Evolutionary conservation across 306 rosid species (phyloP), one percentile per base, ranked within the genome.

Genomic region (Quillaja saponaria): DNA sequence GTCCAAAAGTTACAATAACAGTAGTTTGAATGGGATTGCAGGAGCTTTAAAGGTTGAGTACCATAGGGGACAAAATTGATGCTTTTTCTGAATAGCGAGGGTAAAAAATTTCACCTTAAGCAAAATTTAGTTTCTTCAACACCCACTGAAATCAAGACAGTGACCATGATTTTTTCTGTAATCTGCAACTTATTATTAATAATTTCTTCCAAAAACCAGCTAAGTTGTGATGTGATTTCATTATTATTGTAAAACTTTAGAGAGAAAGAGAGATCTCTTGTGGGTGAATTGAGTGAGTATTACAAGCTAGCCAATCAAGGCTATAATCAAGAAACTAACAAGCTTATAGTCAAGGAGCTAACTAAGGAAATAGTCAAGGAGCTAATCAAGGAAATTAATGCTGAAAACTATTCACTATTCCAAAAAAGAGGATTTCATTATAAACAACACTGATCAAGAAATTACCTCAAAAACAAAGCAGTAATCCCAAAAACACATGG

Each of bases 401-500:
- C n/a, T n/a, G n/a, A n/a, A n/a, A n/a, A n/a, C n/a, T n/a, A n/a
- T n/a, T n/a, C n/a, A n/a, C n/a, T n/a, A n/a, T n/a, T n/a, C n/a
- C n/a, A n/a, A n/a, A n/a, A n/a, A n/a, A n/a, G n/a, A n/a, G n/a
- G n/a, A 25, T 16, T 21, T 51, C 13, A 18, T 10, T 4, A 44
- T 34, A 19, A 17, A 39, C 47, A 44, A 34, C 58, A 6, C 28
- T 7, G 12, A 10, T 47, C 44, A 3, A 52, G 62, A 37, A 47
- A 55, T 72, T 78, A 89, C 99, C 99, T 85, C 45, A 39, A 17
- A 85, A 94, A 94, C 34, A 94, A 83, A 65, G 99, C 97, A 57
- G 97, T 94, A 64, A 94, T 61, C 73, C 97, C 97, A 51, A 94
- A 84, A 72, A 87, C 77, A 59, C 74, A 85, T 7, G 99, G 97